These are phyloP conservation scores for Termitomyces sp. DNA, from an alignment of 768 basidiomycete species.

Conservation along the genomic window DNA sequence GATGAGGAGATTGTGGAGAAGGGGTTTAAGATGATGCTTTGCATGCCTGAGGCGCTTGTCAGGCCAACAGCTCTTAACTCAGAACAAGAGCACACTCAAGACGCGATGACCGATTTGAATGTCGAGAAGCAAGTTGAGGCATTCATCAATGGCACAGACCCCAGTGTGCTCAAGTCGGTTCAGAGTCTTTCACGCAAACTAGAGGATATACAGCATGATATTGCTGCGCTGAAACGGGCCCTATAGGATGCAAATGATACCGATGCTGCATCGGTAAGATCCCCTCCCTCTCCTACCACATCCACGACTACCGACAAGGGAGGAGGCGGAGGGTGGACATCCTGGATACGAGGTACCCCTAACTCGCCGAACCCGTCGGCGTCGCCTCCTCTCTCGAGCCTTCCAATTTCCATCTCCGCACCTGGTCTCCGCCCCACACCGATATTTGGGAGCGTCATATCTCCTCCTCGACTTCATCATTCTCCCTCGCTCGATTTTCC, in stretches of 20 bases:
- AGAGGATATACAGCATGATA: slow-evolving; percentile 72
- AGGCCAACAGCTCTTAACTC: neutral
- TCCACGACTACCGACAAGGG: slow-evolving; percentile 1
- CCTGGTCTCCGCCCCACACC: slow-evolving; percentile 28
- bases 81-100: slow-evolving; percentile 6
- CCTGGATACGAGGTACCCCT: slow-evolving; percentile 37
- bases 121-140: slow-evolving; percentile 45
- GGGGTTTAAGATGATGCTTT: slow-evolving; percentile 66
- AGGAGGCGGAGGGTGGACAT: slow-evolving; percentile 46
- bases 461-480: slow-evolving; percentile 52
- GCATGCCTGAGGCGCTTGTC: slow-evolving; percentile 44
- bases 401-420: slow-evolving; percentile 21
- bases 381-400: slow-evolving; percentile 9
- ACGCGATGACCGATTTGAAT: slow-evolving; percentile 24
- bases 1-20: slow-evolving; percentile 63
- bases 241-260: slow-evolving; percentile 36
- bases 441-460: slow-evolving; percentile 74
- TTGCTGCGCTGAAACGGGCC: slow-evolving; percentile 58
- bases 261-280: slow-evolving; percentile 12
- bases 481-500: slow-evolving; percentile 32
- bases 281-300: neutral
- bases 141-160: slow-evolving; percentile 52
- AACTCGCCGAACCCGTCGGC: neutral
- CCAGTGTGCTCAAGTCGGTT: slow-evolving; percentile 37
- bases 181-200: slow-evolving; percentile 52